Percentiles rank a stretch among this genome's conserved stretches.
Evolutionary conservation across 306 rosid species (phyloP).

Genomic region (Hippophae rhamnoides): DNA sequence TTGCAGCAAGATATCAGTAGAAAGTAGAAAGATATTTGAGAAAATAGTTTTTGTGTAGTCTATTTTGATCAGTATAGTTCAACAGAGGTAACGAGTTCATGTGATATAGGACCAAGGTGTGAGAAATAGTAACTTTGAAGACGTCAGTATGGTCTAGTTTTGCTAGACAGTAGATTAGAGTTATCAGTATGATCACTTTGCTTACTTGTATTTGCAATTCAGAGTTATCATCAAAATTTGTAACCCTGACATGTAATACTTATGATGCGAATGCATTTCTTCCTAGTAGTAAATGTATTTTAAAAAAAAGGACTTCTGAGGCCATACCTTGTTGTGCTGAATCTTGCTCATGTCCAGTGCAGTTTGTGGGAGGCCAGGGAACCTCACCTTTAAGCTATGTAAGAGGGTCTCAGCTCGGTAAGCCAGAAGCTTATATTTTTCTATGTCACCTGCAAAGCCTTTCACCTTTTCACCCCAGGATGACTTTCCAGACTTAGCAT

Average conservation of each 20-base stretch:
- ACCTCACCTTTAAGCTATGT: constrained; percentile 25
- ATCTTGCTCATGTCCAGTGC: constrained; percentile 44
- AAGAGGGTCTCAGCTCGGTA: constrained; percentile 30
- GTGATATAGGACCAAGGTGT: too few species aligned
- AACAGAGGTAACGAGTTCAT: too few species aligned
- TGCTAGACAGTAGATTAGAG: too few species aligned
- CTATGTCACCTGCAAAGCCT: constrained; percentile 19
- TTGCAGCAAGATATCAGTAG: not conserved
- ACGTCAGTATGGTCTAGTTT: too few species aligned
- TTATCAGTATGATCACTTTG: not conserved
- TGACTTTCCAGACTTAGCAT: constrained; percentile 23
- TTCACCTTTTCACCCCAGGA: constrained; percentile 41
- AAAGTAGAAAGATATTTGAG: not conserved
- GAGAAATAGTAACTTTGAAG: too few species aligned
- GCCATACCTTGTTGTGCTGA: constrained; percentile 33
- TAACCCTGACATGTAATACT: not conserved
- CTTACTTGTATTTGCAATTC: not conserved
- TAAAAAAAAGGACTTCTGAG: not conserved
- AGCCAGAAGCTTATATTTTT: constrained; percentile 29
- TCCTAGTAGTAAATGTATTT: not conserved
- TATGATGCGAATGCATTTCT: not conserved
- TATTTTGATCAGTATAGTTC: too few species aligned
- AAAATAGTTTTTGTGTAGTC: too few species aligned
- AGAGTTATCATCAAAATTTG: not conserved
- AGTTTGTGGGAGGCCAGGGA: constrained; percentile 44